Percentiles rank a stretch among this genome's conserved stretches.
Conservation (phyloP, 2,329 filamentous ascomycete genomes). For the Fusarium sp. region DNA sequence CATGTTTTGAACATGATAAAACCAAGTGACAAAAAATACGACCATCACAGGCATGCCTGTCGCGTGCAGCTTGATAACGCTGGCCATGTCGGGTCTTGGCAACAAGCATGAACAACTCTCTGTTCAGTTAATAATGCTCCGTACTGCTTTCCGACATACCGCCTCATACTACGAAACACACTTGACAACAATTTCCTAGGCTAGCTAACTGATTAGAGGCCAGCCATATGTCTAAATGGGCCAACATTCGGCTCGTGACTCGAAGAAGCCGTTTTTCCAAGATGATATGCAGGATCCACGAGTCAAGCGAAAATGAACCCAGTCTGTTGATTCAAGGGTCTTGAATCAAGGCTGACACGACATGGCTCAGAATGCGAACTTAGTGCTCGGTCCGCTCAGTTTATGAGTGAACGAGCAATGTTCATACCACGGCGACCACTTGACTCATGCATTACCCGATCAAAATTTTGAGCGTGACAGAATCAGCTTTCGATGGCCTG, state of each 20-base stretch:
- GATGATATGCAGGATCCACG: constrained; percentile 50
- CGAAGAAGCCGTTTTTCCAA: constrained; percentile 35
- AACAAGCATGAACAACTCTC: constrained; percentile 24
- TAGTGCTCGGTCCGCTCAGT: not conserved
- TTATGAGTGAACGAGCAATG: constrained; percentile 6
- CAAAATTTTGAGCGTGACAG: not conserved
- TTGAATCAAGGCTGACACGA: constrained; percentile 17
- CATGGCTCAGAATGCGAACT: constrained; percentile 13
- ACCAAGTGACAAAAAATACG: not conserved
- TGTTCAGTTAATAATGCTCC: constrained; percentile 12
- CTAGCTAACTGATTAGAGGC: constrained; percentile 18
- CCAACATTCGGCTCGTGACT: constrained; percentile 40
- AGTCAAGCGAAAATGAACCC: constrained; percentile 46
- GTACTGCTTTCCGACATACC: constrained; percentile 18
- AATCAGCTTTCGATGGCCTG: not conserved
- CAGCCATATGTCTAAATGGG: constrained; percentile 31
- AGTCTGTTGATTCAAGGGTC: constrained; percentile 19
- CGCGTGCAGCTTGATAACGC: constrained; percentile 13
- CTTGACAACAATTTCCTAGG: constrained; percentile 12
- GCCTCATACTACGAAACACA: constrained; percentile 16
- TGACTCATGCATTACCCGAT: not conserved
- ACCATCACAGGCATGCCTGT: constrained; percentile 10
- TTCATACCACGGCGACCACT: not conserved
- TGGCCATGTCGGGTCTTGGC: constrained; percentile 32
- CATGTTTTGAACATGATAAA: not conserved